Base-by-base conservation (phyloP, 2,329 filamentous ascomycete genomes). In the Achaetomium macrosporum region DNA sequence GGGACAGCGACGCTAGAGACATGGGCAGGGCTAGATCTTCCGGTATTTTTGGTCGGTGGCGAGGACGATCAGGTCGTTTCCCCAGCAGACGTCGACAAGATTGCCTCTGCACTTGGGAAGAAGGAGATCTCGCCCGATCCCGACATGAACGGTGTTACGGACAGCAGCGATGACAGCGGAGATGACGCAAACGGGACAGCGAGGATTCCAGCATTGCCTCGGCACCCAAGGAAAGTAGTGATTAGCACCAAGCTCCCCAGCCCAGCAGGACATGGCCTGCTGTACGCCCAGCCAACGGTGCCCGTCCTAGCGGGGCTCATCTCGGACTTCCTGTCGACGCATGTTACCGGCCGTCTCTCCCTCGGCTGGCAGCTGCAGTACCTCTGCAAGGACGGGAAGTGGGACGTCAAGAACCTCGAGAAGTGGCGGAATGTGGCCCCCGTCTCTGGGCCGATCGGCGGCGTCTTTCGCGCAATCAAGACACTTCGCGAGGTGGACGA, bases 361-460 rank as follows among this genome's bases (percentile, higher is more conserved):
- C 81, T 92, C 29, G 88, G 86, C 41, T 97, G 92, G 91, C 92
- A 97, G 69, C 76, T 97, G 15, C 87, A 92, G 62, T 86, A 93
- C 63, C 81, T 97, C 20, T 89, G 87, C 2, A 89, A 87, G 1
- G 88, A 90, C 60, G 91, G 91, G 3, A 97, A 97, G 71, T 97
- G 92, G 92, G 92, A 96, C 65, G 90, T 97, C 60, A 97, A 97
- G 72, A 97, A 97, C 64, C 76, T 96, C 11, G 83, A 81, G 54
- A 97, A 97, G 66, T 97, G 92, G 92, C 81, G 88, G 67, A 83
- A 82, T 16, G 87, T 95, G 1, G 70, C 74, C 1, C 87, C 90
- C 0, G 88, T 95, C 1, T 95, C 88, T 0, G 77, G 79, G 1
- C 83, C 85, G 3, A 93, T 97, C 55, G 88, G 80, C 0, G 82